Conservation (phyloP, 257 asterid genomes). For the Petunia secreta region DNA sequence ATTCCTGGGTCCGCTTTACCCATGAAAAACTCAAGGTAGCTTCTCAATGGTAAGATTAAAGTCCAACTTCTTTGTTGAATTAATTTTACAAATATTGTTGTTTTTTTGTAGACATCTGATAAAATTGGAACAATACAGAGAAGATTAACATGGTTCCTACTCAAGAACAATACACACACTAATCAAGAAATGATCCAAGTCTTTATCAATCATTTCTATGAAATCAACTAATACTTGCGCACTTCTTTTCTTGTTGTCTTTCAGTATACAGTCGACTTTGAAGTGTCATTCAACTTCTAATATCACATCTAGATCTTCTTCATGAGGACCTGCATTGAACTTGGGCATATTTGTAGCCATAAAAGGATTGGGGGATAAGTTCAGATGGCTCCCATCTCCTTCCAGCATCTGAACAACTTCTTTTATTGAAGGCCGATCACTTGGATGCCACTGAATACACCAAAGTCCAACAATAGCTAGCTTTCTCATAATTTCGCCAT, state of each 20-base stretch:
- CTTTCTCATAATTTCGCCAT: slow-evolving; percentile 9
- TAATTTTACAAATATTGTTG: too few species aligned
- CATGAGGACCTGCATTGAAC: background rate
- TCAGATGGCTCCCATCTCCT: slow-evolving; percentile 22
- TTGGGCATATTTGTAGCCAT: slow-evolving; percentile 17
- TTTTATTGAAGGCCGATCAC: slow-evolving; percentile 18
- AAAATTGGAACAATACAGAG: background rate
- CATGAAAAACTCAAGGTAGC: too few species aligned
- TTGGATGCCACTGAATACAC: slow-evolving; percentile 20
- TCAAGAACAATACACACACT: background rate
- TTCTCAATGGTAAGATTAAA: too few species aligned
- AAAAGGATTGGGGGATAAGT: slow-evolving; percentile 22
- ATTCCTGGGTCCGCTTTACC: too few species aligned
- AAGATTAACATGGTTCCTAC: background rate
- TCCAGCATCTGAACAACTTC: slow-evolving; percentile 20
- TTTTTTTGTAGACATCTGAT: background rate
- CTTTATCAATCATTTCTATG: background rate
- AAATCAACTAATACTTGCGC: background rate
- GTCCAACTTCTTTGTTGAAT: too few species aligned
- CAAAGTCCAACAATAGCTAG: slow-evolving; percentile 13
- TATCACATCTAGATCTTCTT: slow-evolving; percentile 13
- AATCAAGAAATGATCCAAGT: background rate
- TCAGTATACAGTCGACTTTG: background rate
- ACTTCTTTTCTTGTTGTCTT: background rate
- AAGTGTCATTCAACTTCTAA: slow-evolving; percentile 12